A percentile compares a stretch with the other conserved stretches of the same genome.
phyloP scores from a whole-genome alignment of 208 protist species.

The Angomonas deanei region DNA sequence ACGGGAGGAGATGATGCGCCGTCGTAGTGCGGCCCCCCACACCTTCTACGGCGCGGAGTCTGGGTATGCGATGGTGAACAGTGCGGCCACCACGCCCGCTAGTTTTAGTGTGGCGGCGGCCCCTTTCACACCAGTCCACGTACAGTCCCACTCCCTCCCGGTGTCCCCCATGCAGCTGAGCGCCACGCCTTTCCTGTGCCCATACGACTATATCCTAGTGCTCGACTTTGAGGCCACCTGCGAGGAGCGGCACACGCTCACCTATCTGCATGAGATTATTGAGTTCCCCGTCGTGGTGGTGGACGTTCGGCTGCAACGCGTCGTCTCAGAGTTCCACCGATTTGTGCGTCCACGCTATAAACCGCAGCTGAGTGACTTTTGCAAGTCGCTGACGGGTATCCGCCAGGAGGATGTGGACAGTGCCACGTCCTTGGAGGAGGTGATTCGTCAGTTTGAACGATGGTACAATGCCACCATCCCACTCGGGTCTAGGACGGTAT shows the following conservation, averaged over 20 bases:
- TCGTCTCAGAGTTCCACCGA: constrained; percentile 79
- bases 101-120: constrained; percentile 7
- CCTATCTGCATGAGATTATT: constrained; percentile 93
- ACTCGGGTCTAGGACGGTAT: constrained; percentile 40
- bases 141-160: constrained; percentile 21
- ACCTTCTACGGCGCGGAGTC: constrained; percentile 47
- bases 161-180: constrained; percentile 39
- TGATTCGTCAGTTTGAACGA: constrained; percentile 73
- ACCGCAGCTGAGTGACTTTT: constrained; percentile 85
- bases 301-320: constrained; percentile 54
- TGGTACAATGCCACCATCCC: constrained; percentile 73
- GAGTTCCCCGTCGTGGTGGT: constrained; percentile 93
- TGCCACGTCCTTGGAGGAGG: constrained; percentile 61
- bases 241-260: constrained; percentile 60
- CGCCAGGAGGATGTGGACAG: constrained; percentile 84
- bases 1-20: constrained; percentile 80
- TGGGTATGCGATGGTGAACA: constrained; percentile 14
- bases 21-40: constrained; percentile 50
- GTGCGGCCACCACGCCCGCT: constrained; percentile 25
- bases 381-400: constrained; percentile 90
- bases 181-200: constrained; percentile 30
- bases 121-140: neutral
- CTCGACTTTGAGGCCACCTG: constrained; percentile 92
- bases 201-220: constrained; percentile 89
- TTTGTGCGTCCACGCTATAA: constrained; percentile 86